Percentiles rank a stretch among this genome's conserved stretches.
Conservation (phyloP, 2,329 filamentous ascomycete species). For the Fusarium setosum region DNA sequence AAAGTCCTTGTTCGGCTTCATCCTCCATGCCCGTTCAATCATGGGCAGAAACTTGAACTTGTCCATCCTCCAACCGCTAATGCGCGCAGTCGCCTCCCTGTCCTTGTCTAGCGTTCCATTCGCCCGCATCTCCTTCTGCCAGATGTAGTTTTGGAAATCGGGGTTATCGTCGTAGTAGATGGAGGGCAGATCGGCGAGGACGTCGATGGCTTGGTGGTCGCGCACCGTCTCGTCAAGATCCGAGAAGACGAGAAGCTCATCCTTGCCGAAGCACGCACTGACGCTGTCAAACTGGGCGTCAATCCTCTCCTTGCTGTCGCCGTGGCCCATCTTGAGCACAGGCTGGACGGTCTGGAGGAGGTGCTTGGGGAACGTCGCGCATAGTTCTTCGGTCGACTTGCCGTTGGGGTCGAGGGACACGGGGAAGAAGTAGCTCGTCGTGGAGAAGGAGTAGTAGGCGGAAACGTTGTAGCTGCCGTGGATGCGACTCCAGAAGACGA, state of each 20-base stretch:
- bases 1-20: conserved; percentile 61
- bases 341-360: conserved; percentile 47
- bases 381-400: conserved; percentile 43
- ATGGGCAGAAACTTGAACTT: conserved; percentile 69
- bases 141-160: conserved; percentile 54
- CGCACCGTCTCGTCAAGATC: conserved; percentile 59
- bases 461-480: conserved; percentile 40
- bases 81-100: conserved; percentile 45
- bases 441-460: conserved; percentile 44
- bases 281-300: conserved; percentile 62
- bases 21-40: conserved; percentile 61
- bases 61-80: conserved; percentile 63
- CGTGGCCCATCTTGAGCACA: conserved; percentile 49
- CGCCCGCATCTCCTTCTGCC: conserved; percentile 50
- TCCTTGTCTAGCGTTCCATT: conserved; percentile 48
- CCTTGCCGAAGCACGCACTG: conserved; percentile 59
- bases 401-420: conserved; percentile 40
- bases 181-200: conserved; percentile 58
- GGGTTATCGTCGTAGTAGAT: conserved; percentile 51
- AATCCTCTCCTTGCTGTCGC: conserved; percentile 42
- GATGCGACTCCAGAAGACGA: conserved; percentile 41
- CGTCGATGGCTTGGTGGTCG: conserved; percentile 56
- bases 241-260: conserved; percentile 60
- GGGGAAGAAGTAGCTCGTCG: conserved; percentile 46
- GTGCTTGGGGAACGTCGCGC: conserved; percentile 47